phyloP scores from a whole-genome alignment of 2,329 filamentous ascomycete genomes.

The Verticillium albo-atrum region DNA sequence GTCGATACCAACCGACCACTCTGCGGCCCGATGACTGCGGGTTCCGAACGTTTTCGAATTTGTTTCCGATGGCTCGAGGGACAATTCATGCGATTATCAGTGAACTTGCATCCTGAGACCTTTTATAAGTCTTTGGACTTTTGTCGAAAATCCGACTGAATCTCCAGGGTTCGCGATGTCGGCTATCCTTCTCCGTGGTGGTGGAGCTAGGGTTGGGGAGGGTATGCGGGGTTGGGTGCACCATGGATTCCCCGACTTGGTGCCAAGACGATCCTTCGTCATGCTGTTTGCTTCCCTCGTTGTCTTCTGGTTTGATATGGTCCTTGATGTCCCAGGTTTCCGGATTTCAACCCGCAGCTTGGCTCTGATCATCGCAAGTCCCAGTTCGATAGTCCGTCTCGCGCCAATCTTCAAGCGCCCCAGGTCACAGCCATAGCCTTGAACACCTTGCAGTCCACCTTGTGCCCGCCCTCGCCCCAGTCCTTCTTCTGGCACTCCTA shows the following conservation, averaged over 20 bases:
- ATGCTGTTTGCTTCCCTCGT: neutral
- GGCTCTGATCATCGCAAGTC: neutral
- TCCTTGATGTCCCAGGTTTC: neutral
- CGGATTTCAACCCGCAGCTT: neutral
- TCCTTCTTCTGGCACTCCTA: constrained; percentile 38
- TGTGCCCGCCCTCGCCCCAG: constrained; percentile 38
- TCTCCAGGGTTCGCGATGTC: neutral
- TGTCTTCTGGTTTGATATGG: neutral
- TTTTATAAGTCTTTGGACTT: no score
- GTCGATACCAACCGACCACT: neutral
- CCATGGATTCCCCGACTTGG: neutral
- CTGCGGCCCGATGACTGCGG: neutral
- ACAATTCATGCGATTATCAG: no score
- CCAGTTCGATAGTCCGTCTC: no score
- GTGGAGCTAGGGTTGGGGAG: neutral
- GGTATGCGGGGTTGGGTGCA: neutral
- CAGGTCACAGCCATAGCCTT: constrained; percentile 33
- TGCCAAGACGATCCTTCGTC: neutral
- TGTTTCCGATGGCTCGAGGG: no score
- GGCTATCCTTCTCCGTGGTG: constrained; percentile 1
- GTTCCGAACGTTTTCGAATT: no score
- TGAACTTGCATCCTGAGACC: no score
- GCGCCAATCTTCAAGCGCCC: constrained; percentile 9
- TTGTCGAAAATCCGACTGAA: no score
- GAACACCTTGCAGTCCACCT: constrained; percentile 37